Percentiles rank a stretch among this genome's conserved stretches.
These are phyloP conservation scores for Phialophora verrucosa DNA, from an alignment of 2,329 filamentous ascomycete species.

Conservation along the genomic window DNA sequence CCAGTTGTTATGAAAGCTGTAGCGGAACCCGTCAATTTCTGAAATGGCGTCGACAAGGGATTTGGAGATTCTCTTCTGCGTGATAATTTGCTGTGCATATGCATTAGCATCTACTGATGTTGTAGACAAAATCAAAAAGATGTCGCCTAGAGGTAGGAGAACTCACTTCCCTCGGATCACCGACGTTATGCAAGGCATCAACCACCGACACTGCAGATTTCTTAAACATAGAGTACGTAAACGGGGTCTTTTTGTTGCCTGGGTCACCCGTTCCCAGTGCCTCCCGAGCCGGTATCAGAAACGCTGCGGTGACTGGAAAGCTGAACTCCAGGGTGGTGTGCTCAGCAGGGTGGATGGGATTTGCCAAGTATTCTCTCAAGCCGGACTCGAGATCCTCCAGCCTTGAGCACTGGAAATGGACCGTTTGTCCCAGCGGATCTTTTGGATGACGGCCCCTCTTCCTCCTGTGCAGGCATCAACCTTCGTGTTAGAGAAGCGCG, in stretches of 20 bases:
- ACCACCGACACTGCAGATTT: conserved; percentile 36
- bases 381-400: conserved; percentile 34
- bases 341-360: conserved; percentile 31
- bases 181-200: conserved; percentile 31
- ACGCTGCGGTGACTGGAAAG: conserved; percentile 37
- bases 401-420: conserved; percentile 33
- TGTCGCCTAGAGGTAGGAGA: neutral
- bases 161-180: conserved; percentile 31
- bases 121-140: neutral
- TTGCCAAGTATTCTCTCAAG: conserved; percentile 32
- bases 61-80: conserved; percentile 36
- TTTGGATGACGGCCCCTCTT: conserved; percentile 36
- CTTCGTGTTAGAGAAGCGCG: neutral
- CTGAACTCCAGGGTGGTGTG: conserved; percentile 38
- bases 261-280: neutral
- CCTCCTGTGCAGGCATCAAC: neutral
- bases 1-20: conserved; percentile 40
- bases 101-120: neutral
- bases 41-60: conserved; percentile 33
- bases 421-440: conserved; percentile 35
- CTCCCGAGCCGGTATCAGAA: conserved; percentile 33
- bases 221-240: conserved; percentile 31
- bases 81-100: conserved; percentile 17
- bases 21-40: conserved; percentile 34
- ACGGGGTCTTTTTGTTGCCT: conserved; percentile 20